These are phyloP conservation scores for Microbotryum lychnidis-dioicae DNA, from an alignment of 1,284 basidiomycete species.

Conservation along the genomic window DNA sequence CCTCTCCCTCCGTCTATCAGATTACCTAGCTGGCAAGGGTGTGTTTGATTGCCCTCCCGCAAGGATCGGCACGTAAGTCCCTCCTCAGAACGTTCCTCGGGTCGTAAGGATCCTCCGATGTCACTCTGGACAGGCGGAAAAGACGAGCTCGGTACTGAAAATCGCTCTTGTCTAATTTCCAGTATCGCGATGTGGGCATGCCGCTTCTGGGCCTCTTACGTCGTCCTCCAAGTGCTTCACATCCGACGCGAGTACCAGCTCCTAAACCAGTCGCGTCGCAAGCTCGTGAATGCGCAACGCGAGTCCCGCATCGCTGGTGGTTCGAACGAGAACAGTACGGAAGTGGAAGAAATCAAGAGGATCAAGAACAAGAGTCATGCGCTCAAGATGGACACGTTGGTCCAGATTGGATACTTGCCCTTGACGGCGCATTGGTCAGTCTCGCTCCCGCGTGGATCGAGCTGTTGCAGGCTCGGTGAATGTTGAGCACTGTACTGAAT, in stretches of 20 bases:
- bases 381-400: constrained; percentile 62
- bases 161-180: background rate
- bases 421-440: constrained; percentile 72
- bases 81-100: background rate
- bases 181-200: constrained; percentile 56
- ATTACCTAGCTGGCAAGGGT: constrained; percentile 57
- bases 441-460: background rate
- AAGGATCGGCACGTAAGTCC: background rate
- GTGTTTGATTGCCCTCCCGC: constrained; percentile 46
- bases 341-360: constrained; percentile 49
- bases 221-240: constrained; percentile 46
- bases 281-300: constrained; percentile 30
- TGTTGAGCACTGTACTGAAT: background rate
- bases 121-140: no score
- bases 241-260: constrained; percentile 36
- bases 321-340: constrained; percentile 35
- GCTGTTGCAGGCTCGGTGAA: background rate
- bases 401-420: constrained; percentile 67
- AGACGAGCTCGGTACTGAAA: no score
- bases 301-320: constrained; percentile 28
- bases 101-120: constrained; percentile 34
- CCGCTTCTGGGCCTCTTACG: constrained; percentile 67
- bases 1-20: background rate
- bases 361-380: constrained; percentile 56
- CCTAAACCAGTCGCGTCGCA: constrained; percentile 32